These are phyloP conservation scores for Ceratocystiopsis sp. DNA, from an alignment of 2,329 filamentous ascomycete genomes.

Conservation along the genomic window DNA sequence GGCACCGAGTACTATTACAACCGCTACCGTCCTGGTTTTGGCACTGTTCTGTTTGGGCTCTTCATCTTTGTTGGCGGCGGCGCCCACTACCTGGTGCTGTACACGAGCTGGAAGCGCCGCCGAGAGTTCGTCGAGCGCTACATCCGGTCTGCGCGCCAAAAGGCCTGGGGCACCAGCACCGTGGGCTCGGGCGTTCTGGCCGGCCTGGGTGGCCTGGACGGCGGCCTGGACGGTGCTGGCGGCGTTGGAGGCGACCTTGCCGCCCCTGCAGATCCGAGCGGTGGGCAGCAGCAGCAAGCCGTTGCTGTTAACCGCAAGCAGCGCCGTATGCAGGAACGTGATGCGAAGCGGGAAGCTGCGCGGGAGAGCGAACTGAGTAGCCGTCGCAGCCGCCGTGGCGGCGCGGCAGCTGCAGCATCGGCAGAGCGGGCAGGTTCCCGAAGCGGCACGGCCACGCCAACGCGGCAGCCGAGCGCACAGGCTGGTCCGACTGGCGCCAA, in stretches of 20 bases:
- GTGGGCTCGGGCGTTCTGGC: slow-evolving; percentile 20
- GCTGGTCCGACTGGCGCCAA: slow-evolving; percentile 52
- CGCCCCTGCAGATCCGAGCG: slow-evolving; percentile 9
- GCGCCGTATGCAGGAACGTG: slow-evolving; percentile 76
- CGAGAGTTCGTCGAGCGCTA: slow-evolving; percentile 83
- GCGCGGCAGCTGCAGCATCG: slow-evolving; percentile 19
- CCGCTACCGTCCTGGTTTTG: slow-evolving; percentile 78
- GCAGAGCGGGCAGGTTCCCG: slow-evolving; percentile 9
- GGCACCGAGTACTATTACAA: slow-evolving; percentile 97
- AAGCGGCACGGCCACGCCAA: slow-evolving; percentile 13
- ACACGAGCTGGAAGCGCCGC: slow-evolving; percentile 79
- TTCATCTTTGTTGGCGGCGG: slow-evolving; percentile 71
- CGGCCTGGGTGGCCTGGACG: background rate
- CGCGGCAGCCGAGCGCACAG: slow-evolving; percentile 16
- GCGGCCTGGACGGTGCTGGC: slow-evolving; percentile 22
- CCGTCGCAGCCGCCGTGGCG: slow-evolving; percentile 15
- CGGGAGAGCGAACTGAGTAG: slow-evolving; percentile 27
- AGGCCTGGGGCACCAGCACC: slow-evolving; percentile 66
- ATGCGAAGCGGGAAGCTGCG: slow-evolving; percentile 52
- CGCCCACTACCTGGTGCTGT: slow-evolving; percentile 71
- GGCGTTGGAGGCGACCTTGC: slow-evolving; percentile 32
- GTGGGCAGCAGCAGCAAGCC: slow-evolving; percentile 24
- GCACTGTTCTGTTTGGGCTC: slow-evolving; percentile 64
- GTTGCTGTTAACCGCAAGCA: slow-evolving; percentile 65
- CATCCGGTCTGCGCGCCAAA: slow-evolving; percentile 72